Percentiles rank a stretch among this genome's conserved stretches.
Conservation (phyloP, 345 rosid genomes). For the Eutrema japonicum region DNA sequence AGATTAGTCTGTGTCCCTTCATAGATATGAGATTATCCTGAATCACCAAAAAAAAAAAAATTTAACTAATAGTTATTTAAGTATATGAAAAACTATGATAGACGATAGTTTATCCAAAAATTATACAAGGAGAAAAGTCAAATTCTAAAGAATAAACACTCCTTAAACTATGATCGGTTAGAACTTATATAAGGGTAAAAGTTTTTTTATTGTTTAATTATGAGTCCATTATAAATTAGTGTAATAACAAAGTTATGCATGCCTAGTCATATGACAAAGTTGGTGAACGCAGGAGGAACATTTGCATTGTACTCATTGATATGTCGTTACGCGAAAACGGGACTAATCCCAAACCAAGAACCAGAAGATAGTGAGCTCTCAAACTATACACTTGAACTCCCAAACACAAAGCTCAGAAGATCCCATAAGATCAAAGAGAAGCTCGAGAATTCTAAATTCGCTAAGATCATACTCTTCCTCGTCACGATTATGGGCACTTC, state of each 20-base stretch:
- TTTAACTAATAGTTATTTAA: too few species aligned
- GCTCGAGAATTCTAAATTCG: constrained; percentile 50
- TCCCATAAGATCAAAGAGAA: constrained; percentile 54
- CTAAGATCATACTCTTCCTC: constrained; percentile 56
- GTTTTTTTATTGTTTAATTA: too few species aligned
- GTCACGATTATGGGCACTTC: constrained; percentile 78
- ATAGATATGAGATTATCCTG: too few species aligned
- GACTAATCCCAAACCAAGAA: constrained; percentile 69
- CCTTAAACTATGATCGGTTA: too few species aligned
- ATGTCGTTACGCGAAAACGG: constrained; percentile 56
- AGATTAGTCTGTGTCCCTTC: too few species aligned
- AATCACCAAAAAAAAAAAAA: too few species aligned
- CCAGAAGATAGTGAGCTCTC: constrained; percentile 71
- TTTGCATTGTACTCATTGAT: constrained; percentile 75
- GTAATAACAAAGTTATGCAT: not conserved
- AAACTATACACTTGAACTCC: constrained; percentile 62
- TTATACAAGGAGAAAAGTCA: too few species aligned
- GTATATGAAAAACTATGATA: too few species aligned
- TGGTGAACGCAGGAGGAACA: constrained; percentile 62
- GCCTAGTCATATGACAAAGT: not conserved
- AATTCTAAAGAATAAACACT: too few species aligned
- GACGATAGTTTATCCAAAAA: too few species aligned
- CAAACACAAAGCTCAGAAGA: constrained; percentile 48
- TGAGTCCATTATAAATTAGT: too few species aligned
- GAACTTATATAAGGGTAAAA: too few species aligned